Evolutionary conservation across 1,284 basidiomycete genomes (phyloP).

Genomic region (Marasmius oreades): DNA sequence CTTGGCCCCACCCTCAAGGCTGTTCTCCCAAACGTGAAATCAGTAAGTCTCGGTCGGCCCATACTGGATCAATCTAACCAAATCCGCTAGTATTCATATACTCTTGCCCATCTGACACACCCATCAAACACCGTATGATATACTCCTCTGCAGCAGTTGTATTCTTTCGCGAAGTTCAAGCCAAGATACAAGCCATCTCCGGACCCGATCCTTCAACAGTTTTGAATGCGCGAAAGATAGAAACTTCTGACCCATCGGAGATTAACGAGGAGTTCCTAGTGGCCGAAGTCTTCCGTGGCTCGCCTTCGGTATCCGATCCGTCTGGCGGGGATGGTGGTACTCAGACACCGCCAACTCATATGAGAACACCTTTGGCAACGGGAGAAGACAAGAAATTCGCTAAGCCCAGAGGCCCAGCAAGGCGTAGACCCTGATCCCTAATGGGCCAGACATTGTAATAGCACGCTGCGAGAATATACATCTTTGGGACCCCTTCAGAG

Average conservation of each 20-base stretch:
- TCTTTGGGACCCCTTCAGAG: background rate
- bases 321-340: background rate
- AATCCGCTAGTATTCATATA: constrained; percentile 73
- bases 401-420: constrained; percentile 13
- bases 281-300: constrained; percentile 42
- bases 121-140: constrained; percentile 82
- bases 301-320: background rate
- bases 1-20: constrained; percentile 52
- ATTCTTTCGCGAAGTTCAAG: constrained; percentile 55
- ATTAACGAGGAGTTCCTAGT: constrained; percentile 62
- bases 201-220: constrained; percentile 31
- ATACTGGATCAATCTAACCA: background rate
- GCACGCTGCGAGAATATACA: background rate
- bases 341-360: background rate
- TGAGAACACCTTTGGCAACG: constrained; percentile 1
- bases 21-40: constrained; percentile 49
- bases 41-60: constrained; percentile 33
- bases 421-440: constrained; percentile 6
- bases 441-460: background rate
- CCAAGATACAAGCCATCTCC: constrained; percentile 38
- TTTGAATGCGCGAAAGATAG: constrained; percentile 62
- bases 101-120: constrained; percentile 76
- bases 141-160: constrained; percentile 71
- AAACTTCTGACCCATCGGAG: constrained; percentile 79
- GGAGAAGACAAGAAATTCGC: constrained; percentile 11